A percentile compares a stretch with the other conserved stretches of the same genome.
phyloP scores from a whole-genome alignment of 1,284 basidiomycete genomes.

The Ganoderma lingzhi region DNA sequence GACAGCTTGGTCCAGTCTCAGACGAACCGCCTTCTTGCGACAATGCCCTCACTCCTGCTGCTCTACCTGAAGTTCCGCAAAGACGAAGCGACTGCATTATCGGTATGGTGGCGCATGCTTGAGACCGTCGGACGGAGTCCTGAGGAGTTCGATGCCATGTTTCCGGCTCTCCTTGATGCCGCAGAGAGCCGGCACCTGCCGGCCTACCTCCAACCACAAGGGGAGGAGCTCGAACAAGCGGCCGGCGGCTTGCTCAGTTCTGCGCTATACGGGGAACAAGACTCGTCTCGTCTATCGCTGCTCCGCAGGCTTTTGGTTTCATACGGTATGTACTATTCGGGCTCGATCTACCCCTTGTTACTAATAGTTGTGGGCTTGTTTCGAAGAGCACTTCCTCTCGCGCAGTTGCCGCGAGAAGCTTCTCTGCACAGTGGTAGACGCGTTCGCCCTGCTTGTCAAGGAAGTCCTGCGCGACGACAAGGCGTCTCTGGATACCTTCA shows the following conservation, averaged over 20 bases:
- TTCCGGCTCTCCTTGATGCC: slow-evolving; percentile 51
- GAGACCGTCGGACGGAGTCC: slow-evolving; percentile 43
- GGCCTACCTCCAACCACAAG: slow-evolving; percentile 48
- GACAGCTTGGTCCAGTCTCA: slow-evolving; percentile 53
- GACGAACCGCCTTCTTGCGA: slow-evolving; percentile 49
- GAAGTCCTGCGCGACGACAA: slow-evolving; percentile 43
- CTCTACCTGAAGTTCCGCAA: slow-evolving; percentile 56
- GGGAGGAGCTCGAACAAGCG: slow-evolving; percentile 51
- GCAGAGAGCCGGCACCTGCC: slow-evolving; percentile 47
- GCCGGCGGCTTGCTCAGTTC: slow-evolving; percentile 44
- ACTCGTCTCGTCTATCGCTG: slow-evolving; percentile 38
- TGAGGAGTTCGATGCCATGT: slow-evolving; percentile 34
- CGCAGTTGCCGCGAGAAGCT: slow-evolving; percentile 43
- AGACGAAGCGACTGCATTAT: slow-evolving; percentile 42
- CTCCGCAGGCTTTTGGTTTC: slow-evolving; percentile 46
- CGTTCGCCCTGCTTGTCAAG: slow-evolving; percentile 49
- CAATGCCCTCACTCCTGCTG: slow-evolving; percentile 53
- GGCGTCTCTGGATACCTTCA: slow-evolving; percentile 23
- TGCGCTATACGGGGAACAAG: slow-evolving; percentile 25
- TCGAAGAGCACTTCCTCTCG: slow-evolving; percentile 49
- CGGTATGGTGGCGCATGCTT: slow-evolving; percentile 57
- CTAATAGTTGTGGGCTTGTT: background rate
- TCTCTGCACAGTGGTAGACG: slow-evolving; percentile 45
- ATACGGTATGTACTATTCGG: slow-evolving; percentile 41
- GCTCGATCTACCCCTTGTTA: background rate